A percentile compares a stretch with the other conserved stretches of the same genome.
phyloP scores from a whole-genome alignment of 495 filamentous ascomycete genomes.

The Daldinia concentrica region DNA sequence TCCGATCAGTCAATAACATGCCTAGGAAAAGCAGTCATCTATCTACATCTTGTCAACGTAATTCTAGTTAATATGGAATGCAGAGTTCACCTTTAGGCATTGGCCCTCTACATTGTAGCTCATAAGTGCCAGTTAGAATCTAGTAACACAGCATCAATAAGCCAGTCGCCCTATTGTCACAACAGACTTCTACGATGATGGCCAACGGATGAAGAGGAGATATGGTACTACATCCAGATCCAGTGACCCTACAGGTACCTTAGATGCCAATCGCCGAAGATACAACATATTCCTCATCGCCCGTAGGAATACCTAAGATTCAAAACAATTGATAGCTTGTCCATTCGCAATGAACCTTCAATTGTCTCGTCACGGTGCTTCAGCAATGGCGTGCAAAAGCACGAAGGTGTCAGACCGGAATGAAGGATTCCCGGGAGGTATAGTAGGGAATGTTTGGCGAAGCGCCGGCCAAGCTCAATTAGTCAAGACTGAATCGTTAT shows the following conservation, averaged over 20 bases:
- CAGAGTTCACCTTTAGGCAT: background rate
- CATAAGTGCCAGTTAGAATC: background rate
- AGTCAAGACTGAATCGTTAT: background rate
- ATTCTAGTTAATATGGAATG: background rate
- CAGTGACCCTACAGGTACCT: background rate
- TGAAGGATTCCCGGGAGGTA: background rate
- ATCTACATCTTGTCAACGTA: too few relatives aligned
- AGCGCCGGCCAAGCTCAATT: constrained; percentile 2
- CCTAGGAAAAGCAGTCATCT: too few relatives aligned
- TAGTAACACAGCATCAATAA: background rate
- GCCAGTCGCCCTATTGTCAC: background rate
- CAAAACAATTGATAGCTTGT: background rate
- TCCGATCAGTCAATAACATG: too few relatives aligned
- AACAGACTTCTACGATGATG: background rate
- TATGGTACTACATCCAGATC: background rate
- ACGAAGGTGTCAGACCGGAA: background rate
- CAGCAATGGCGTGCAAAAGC: background rate
- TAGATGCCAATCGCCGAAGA: background rate
- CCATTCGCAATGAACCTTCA: background rate
- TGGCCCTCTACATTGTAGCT: background rate
- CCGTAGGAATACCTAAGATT: background rate
- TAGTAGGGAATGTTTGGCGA: background rate
- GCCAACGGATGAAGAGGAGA: background rate
- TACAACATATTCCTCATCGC: background rate
- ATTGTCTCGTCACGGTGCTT: background rate